Base-by-base conservation (phyloP, 1,139 yeast species). In the Hyphopichia burtonii region DNA sequence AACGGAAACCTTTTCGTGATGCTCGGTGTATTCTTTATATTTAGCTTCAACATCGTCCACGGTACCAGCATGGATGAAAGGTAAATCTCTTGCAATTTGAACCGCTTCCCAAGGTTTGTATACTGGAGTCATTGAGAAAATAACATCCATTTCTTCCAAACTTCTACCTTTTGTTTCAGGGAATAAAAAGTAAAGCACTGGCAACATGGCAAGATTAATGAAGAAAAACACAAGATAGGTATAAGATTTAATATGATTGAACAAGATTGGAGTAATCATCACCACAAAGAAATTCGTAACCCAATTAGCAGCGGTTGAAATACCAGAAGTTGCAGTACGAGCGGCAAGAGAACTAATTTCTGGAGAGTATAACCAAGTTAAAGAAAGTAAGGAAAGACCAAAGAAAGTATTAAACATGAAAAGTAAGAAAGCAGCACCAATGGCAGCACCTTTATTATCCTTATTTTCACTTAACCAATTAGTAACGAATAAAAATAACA, bases 51-150 rank as follows among this genome's bases (percentile, higher is more conserved):
- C 28, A 38, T 45, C 46, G 14, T 44, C 48, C 15, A 46, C 37
- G 37, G 56, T 58, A 20, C 54, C 57, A 7, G 36, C 23, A 42
- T 63, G 61, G 44, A 59, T 55, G 28, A 50, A 55, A 8, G 73
- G 74, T 50, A 63, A 55, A 14, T 53, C 57, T 25, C 51, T 53
- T 1, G 73, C 77, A 44, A 72, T 68, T 17, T 55, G 53, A 16
- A 68, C 74, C 15, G 60, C 66, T 48, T 65, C 54, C 74, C 74
- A 68, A 4, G 74, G 74, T 43, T 60, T 52, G 43, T 46, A 48
- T 11, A 59, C 55, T 2, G 72, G 72, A 8, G 71, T 66, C 38
- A 59, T 64, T 37, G 58, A 70, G 54, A 79, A 82, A 49, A 84
- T 82, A 48, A 76, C 68, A 46, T 61, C 65, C 53, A 62, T 59